Evolutionary conservation across 371 early-diverging fungal genomes (phyloP), one percentile per base, ranked within the genome.

Genomic region (Mortierella sp.): DNA sequence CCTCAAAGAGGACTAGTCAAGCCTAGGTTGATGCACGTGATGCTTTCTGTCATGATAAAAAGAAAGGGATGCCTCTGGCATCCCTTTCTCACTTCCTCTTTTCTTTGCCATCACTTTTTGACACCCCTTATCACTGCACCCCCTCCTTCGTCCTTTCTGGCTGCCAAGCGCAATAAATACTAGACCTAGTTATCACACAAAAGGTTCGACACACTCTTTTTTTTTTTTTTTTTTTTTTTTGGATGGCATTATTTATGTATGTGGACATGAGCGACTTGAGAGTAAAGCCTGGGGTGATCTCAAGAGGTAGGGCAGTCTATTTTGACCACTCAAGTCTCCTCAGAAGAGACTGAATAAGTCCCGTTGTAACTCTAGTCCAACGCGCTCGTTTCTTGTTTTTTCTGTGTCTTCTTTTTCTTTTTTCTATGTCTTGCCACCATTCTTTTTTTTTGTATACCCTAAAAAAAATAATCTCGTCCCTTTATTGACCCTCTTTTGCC

Each of bases 1-100:
- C 0, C 75, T 93, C 8, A 93, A 93, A 82, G 77, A 28, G 78
- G 72, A 82, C 42, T 65, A 50, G 78, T 60, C 10, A 24, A 21
- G 57, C 76, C 74, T 47, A 84, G 10, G 81, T 81, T 5, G 42
- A 38, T 48, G 50, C 88, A 84, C 38, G 88, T 81, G 10, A 91
- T 73, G n/a, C 89, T 60, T 54, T 83, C 79, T 19, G 74, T 72
- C 70, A 88, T 88, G 34, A 34, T n/a, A n/a, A n/a, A n/a, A n/a
- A n/a, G n/a, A n/a, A n/a, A n/a, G n/a, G n/a, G n/a, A n/a, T n/a
- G 52, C 48, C 68, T 14, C 42, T 72, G 14, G 4, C 34, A 54
- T 31, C 42, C 24, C 72, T 42, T 11, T 31, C 42, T 21, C 13
- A n/a, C 44, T 48, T 73, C 28, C 50, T 42, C 48, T 44, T 63